Base-by-base conservation (phyloP, 176 grass and related monocot genomes). In the Otatea glauca region DNA sequence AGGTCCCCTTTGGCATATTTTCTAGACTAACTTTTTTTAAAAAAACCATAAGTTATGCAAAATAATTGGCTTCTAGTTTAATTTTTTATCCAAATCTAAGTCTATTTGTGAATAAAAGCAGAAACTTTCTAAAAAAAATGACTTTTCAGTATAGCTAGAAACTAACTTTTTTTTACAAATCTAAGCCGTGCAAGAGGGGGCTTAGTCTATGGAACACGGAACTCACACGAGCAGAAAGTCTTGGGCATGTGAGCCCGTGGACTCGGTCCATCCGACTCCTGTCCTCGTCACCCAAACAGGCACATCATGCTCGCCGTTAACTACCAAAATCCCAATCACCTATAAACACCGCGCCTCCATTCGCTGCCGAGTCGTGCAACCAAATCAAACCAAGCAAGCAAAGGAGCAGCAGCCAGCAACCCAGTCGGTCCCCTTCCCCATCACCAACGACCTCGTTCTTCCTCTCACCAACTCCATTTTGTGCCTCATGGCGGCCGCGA, bases 241-340 rank as follows among this genome's bases (percentile, higher is more conserved):
- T 39, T 4, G 11, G 51, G 9, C 77, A 62, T n/a, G 85, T 81
- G 69, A 61, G 61, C 60, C 47, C 77, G 15, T 15, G 45, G 77
- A 86, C 85, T 29, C 18, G 49, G 68, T 87, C 78, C 24, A 24
- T 81, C 88, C 70, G 61, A 85, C 63, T 76, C 88, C 55, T 15
- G 20, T 81, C 88, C 88, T 76, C 77, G 82, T 89, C 83, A 89
- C 24, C 51, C 2, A 5, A 20, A 17, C 51, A 21, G 45, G 14
- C 62, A 35, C 62, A 35, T 37, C 35, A 37, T 29, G 29, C 29
- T 29, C 61, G 43, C 48, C 38, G 2, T 39, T 4, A 7, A 14
- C 25, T 3, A 34, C 61, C 18, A 55, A 6, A 6, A 39, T 4
- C 2, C 3, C 35, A 4, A 21, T 54, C 77, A 81, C 71, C 83